Conservation (phyloP, 805 yeast species). For the Zygosaccharomyces lentus region DNA sequence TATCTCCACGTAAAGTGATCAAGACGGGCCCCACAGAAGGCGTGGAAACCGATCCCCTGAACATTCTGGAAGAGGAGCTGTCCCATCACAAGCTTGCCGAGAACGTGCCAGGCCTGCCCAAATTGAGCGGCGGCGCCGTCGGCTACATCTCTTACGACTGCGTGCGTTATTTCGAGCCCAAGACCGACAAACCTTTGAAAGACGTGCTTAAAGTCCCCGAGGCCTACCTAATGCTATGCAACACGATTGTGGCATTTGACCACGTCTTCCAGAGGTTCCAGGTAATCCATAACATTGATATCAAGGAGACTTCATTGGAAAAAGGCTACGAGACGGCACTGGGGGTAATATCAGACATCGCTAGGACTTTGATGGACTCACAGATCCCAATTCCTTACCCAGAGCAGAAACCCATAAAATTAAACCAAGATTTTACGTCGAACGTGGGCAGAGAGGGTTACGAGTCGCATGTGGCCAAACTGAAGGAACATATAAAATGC, state of each 20-base stretch:
- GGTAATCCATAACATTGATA: conserved; percentile 72
- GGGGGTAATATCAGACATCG: conserved; percentile 53
- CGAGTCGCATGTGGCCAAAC: conserved; percentile 67
- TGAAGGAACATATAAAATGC: conserved; percentile 75
- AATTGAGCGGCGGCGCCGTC: conserved; percentile 89
- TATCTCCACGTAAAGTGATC: conserved; percentile 75
- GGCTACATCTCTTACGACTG: conserved; percentile 97
- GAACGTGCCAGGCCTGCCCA: conserved; percentile 72
- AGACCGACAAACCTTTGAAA: conserved; percentile 64
- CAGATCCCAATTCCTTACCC: conserved; percentile 54
- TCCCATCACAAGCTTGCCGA: conserved; percentile 59
- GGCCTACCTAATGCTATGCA: conserved; percentile 86
- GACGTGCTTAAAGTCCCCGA: conserved; percentile 88
- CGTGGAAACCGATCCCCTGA: conserved; percentile 72
- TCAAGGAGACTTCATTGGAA: conserved; percentile 35
- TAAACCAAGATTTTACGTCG: conserved; percentile 68
- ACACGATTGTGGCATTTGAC: conserved; percentile 86
- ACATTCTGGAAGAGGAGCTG: conserved; percentile 70
- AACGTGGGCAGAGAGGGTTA: conserved; percentile 94
- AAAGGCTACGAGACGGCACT: conserved; percentile 52
- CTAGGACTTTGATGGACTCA: conserved; percentile 44
- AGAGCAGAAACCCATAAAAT: conserved; percentile 65
- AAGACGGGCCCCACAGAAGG: conserved; percentile 59
- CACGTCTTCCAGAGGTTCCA: conserved; percentile 92
- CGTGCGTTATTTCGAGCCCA: conserved; percentile 94